Percentiles rank a stretch among this genome's conserved stretches.
Evolutionary conservation across 768 basidiomycete species (phyloP).

Genomic region (Atractiella rhizophila): DNA sequence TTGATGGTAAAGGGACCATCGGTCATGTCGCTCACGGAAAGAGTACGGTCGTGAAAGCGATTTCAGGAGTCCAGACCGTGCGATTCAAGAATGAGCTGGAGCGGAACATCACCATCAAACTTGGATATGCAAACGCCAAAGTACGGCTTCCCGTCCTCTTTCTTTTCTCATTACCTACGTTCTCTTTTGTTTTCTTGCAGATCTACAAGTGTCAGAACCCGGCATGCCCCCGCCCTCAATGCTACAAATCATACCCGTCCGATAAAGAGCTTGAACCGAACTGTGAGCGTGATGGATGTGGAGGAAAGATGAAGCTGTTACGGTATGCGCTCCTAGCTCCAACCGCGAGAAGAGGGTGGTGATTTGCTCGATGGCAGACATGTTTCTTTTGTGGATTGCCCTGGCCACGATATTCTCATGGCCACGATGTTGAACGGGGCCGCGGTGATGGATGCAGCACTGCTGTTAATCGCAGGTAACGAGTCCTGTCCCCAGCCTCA

Average conservation of each 20-base stretch:
- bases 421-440: constrained; percentile 99
- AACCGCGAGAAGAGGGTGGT: not conserved
- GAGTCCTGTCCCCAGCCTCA: constrained; percentile 98
- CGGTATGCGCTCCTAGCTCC: constrained; percentile 23
- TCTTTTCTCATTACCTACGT: not conserved
- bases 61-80: constrained; percentile 93
- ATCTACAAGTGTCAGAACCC: constrained; percentile 95
- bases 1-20: constrained; percentile 46
- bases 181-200: constrained; percentile 24
- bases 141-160: constrained; percentile 27
- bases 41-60: constrained; percentile 91
- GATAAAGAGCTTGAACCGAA: constrained; percentile 81
- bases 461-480: constrained; percentile 85
- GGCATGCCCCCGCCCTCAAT: constrained; percentile 74
- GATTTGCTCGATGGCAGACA: constrained; percentile 26
- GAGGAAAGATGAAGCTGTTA: constrained; percentile 63
- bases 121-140: constrained; percentile 97
- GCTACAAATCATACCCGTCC: constrained; percentile 77
- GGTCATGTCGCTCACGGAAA: constrained; percentile 97
- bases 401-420: constrained; percentile 94
- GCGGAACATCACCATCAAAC: constrained; percentile 95
- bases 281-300: constrained; percentile 82
- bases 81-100: constrained; percentile 98
- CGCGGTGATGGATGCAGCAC: constrained; percentile 96
- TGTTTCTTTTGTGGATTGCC: constrained; percentile 83